These are phyloP conservation scores for Exserohilum rostratum DNA, from an alignment of 2,329 filamentous ascomycete genomes.

Conservation along the genomic window DNA sequence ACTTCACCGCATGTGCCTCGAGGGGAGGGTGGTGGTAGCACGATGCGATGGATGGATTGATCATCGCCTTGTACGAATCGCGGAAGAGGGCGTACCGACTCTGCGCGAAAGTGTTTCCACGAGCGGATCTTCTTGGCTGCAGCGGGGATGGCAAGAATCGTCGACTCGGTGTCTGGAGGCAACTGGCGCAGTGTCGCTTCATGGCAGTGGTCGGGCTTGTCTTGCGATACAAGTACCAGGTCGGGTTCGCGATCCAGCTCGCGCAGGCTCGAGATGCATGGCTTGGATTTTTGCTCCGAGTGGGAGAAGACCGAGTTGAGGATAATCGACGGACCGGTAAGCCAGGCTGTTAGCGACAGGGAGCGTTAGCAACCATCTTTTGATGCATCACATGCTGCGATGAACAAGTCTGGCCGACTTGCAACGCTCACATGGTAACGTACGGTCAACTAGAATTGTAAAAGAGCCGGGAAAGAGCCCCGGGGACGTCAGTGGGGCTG, in stretches of 20 bases:
- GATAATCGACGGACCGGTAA: conserved; percentile 65
- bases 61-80: conserved; percentile 51
- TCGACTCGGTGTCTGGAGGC: conserved; percentile 59
- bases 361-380: conserved; percentile 6
- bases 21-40: conserved; percentile 60
- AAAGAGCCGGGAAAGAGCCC: conserved; percentile 58
- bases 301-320: conserved; percentile 67
- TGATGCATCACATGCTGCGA: not conserved
- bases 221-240: conserved; percentile 64
- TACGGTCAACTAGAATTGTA: conserved; percentile 70
- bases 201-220: conserved; percentile 73
- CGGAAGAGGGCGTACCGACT: conserved; percentile 51
- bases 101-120: conserved; percentile 71
- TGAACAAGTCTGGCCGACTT: not conserved
- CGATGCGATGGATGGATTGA: conserved; percentile 55
- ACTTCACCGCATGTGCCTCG: conserved; percentile 67
- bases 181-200: conserved; percentile 71
- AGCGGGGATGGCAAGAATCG: conserved; percentile 69
- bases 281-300: conserved; percentile 60
- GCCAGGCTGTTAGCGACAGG: conserved; percentile 57
- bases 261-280: conserved; percentile 63
- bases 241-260: conserved; percentile 61
- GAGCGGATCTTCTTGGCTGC: conserved; percentile 69
- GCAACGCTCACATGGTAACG: not conserved
- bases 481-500: conserved; percentile 49